These are phyloP conservation scores for Penicillium psychrofluorescens DNA, from an alignment of 495 filamentous ascomycete genomes.

Conservation along the genomic window DNA sequence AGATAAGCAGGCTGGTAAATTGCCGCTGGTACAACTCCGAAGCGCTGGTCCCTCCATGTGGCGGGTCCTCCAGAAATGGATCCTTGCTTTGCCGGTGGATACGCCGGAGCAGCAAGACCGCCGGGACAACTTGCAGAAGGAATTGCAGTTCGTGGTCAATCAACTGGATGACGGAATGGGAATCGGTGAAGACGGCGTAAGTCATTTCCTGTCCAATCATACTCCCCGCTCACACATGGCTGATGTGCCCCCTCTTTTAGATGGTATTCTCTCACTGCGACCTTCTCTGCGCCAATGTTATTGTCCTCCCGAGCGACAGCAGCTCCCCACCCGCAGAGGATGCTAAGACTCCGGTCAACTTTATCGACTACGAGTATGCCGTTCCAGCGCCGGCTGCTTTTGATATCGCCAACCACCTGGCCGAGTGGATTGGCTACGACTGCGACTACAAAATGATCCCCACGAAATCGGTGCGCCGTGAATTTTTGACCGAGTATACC, in stretches of 20 bases:
- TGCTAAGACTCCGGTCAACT: conserved; percentile 53
- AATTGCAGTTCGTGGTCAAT: conserved; percentile 60
- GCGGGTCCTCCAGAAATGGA: conserved; percentile 94
- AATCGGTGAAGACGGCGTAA: conserved; percentile 63
- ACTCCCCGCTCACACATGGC: neutral
- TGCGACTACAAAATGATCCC: conserved; percentile 85
- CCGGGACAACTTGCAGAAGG: conserved; percentile 61
- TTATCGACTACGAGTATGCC: conserved; percentile 98
- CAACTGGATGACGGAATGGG: conserved; percentile 69
- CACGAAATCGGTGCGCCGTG: conserved; percentile 65
- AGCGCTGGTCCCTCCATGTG: conserved; percentile 74
- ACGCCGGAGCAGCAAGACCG: conserved; percentile 60
- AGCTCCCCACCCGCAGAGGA: conserved; percentile 22
- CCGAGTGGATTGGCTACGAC: conserved; percentile 96
- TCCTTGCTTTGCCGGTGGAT: conserved; percentile 68
- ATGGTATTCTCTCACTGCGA: conserved; percentile 94
- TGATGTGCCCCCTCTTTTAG: conserved; percentile 31
- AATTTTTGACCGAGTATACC: conserved; percentile 81
- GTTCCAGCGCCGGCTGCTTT: conserved; percentile 94
- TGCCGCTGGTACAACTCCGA: conserved; percentile 51
- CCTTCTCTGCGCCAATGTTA: conserved; percentile 90
- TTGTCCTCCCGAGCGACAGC: conserved; percentile 56
- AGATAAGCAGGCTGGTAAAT: conserved; percentile 19
- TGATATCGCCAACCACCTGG: conserved; percentile 98
- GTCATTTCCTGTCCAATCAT: conserved; percentile 20